These are phyloP conservation scores for Phytopythium vexans DNA, from an alignment of 352 stramenopile genomes.

Conservation along the genomic window DNA sequence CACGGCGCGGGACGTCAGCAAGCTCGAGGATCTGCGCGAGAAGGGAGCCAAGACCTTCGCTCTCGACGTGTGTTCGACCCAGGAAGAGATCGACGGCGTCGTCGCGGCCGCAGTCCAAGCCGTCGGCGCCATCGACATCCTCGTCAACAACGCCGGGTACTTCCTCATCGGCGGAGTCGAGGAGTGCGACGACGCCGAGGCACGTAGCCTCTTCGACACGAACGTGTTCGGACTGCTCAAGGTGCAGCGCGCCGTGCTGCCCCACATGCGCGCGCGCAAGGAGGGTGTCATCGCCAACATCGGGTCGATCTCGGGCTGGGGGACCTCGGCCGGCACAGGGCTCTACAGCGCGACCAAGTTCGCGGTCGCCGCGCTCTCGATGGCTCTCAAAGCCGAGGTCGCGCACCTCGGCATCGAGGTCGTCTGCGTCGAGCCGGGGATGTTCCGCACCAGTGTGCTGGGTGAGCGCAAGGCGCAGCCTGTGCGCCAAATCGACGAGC, in stretches of 20 bases:
- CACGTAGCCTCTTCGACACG: slow-evolving; percentile 30
- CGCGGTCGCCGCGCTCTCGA: slow-evolving; percentile 28
- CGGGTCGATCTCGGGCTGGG: slow-evolving; percentile 25
- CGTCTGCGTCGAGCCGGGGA: slow-evolving; percentile 39
- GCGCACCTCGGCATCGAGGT: slow-evolving; percentile 39
- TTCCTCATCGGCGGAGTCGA: slow-evolving; percentile 40
- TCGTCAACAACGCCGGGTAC: slow-evolving; percentile 53
- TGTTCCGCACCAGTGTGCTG: slow-evolving; percentile 37
- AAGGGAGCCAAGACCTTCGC: slow-evolving; percentile 7
- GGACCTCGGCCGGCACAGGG: slow-evolving; percentile 23
- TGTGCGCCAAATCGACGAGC: slow-evolving; percentile 26
- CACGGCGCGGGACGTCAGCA: slow-evolving; percentile 33
- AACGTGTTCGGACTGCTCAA: slow-evolving; percentile 38
- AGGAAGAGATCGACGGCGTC: slow-evolving; percentile 22
- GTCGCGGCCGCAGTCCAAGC: slow-evolving; percentile 25
- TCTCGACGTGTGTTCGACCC: slow-evolving; percentile 41
- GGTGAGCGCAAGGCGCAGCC: slow-evolving; percentile 22
- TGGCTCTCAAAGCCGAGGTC: slow-evolving; percentile 29
- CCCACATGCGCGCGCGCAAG: slow-evolving; percentile 37
- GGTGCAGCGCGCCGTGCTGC: slow-evolving; percentile 34
- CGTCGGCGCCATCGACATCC: slow-evolving; percentile 45
- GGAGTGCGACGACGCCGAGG: slow-evolving; percentile 37
- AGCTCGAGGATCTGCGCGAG: slow-evolving; percentile 26
- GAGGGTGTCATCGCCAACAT: slow-evolving; percentile 47
- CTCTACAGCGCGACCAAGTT: slow-evolving; percentile 47